Percentiles rank a stretch among this genome's conserved stretches.
Conservation (phyloP, 192 early-diverging fungal species). For the Pilaira anomala region DNA sequence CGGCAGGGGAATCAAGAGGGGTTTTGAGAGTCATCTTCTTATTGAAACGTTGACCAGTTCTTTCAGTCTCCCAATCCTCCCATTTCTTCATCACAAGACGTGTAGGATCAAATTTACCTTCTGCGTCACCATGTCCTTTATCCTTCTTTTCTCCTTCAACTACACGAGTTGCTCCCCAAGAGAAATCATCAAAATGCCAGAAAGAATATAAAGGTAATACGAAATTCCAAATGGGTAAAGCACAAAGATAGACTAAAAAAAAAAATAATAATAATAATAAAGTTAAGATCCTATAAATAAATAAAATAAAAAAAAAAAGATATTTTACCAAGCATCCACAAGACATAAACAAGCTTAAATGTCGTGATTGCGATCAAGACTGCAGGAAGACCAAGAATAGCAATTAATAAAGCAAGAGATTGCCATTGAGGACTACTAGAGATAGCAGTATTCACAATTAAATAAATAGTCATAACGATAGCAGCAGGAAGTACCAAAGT, state of each 20-base stretch:
- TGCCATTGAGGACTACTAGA: slow-evolving; percentile 31
- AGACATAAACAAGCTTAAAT: slow-evolving; percentile 76
- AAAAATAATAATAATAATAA: not conserved
- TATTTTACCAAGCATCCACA: slow-evolving; percentile 76
- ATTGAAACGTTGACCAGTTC: slow-evolving; percentile 43
- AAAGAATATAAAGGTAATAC: slow-evolving; percentile 87
- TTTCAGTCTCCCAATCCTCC: slow-evolving; percentile 59
- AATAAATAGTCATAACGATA: slow-evolving; percentile 45
- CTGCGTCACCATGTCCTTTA: slow-evolving; percentile 66
- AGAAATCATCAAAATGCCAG: slow-evolving; percentile 94
- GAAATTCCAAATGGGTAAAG: slow-evolving; percentile 93
- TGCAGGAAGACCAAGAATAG: slow-evolving; percentile 85
- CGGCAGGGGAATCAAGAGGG: slow-evolving; percentile 25
- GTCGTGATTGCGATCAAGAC: slow-evolving; percentile 88
- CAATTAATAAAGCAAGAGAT: slow-evolving; percentile 68
- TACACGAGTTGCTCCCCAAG: slow-evolving; percentile 79
- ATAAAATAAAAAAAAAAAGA: no score
- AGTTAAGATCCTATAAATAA: not conserved
- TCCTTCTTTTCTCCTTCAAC: slow-evolving; percentile 68
- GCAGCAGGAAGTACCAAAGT: slow-evolving; percentile 72
- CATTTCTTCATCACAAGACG: slow-evolving; percentile 56
- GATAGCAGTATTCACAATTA: slow-evolving; percentile 50
- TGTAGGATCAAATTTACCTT: slow-evolving; percentile 73
- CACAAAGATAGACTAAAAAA: slow-evolving; percentile 64
- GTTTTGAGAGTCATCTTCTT: slow-evolving; percentile 28